These are phyloP conservation scores for Cladosporium sp. DNA, from an alignment of 2,329 filamentous ascomycete species.

Conservation along the genomic window DNA sequence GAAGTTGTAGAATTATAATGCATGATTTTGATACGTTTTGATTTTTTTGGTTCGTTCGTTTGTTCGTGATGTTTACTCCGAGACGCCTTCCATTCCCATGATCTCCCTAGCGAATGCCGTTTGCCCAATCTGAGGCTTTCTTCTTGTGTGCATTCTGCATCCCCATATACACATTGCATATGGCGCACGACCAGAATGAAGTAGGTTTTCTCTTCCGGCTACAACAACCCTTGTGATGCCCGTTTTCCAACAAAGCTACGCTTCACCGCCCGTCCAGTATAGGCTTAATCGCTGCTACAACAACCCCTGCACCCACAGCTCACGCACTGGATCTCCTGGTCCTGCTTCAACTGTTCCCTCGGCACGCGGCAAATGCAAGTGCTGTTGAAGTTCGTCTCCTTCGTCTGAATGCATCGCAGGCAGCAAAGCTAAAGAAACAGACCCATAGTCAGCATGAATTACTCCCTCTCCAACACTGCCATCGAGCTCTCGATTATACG, in stretches of 20 bases:
- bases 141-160: no score
- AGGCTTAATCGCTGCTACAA: constrained; percentile 68
- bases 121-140: no score
- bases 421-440: constrained; percentile 67
- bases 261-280: not conserved
- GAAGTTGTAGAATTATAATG: not conserved
- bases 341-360: constrained; percentile 80
- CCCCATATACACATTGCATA: no score
- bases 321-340: constrained; percentile 86
- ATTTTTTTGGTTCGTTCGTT: no score
- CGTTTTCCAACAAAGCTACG: not conserved
- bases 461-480: not conserved
- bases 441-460: not conserved
- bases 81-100: no score
- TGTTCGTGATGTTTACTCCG: no score
- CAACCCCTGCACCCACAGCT: constrained; percentile 93
- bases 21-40: no score
- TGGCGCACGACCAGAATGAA: no score
- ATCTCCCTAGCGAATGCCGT: no score
- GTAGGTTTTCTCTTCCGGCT: no score
- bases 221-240: no score
- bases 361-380: constrained; percentile 97
- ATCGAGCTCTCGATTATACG: constrained; percentile 21
- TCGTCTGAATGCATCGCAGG: constrained; percentile 94
- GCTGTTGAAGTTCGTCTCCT: constrained; percentile 97